Percentiles rank a stretch among this genome's conserved stretches.
Evolutionary conservation across 805 yeast species (phyloP).

Genomic region (Candida lessepsii): DNA sequence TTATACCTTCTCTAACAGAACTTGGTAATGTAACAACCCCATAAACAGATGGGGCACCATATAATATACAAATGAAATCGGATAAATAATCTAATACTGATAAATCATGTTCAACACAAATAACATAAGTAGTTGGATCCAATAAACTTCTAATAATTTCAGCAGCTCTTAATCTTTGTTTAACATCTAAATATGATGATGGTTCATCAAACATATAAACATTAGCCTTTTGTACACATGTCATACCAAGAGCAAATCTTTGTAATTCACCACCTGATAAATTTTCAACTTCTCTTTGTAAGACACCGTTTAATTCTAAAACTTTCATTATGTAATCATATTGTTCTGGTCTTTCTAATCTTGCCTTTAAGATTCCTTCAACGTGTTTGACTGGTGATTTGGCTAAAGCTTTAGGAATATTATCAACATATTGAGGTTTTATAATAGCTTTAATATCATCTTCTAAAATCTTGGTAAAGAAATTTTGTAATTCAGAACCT

Average conservation of each 20-base stretch:
- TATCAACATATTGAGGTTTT: slow-evolving; percentile 98
- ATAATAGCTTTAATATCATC: slow-evolving; percentile 95
- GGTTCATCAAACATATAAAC: slow-evolving; percentile 99
- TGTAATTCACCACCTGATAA: slow-evolving; percentile 98
- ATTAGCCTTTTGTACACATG: slow-evolving; percentile 90
- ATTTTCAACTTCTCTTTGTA: slow-evolving; percentile 84
- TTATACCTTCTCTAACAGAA: slow-evolving; percentile 98
- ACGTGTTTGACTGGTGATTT: slow-evolving; percentile 87
- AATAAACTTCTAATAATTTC: slow-evolving; percentile 85
- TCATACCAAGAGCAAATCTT: slow-evolving; percentile 96
- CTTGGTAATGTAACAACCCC: slow-evolving; percentile 98
- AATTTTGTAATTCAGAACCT: slow-evolving; percentile 96
- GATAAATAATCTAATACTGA: slow-evolving; percentile 96
- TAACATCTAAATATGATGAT: slow-evolving; percentile 95
- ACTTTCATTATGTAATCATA: slow-evolving; percentile 64
- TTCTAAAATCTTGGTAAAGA: slow-evolving; percentile 89
- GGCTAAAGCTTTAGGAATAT: slow-evolving; percentile 88
- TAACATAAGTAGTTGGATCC: slow-evolving; percentile 75
- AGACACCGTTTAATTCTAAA: slow-evolving; percentile 72
- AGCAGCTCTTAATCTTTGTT: slow-evolving; percentile 98
- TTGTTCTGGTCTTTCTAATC: slow-evolving; percentile 67
- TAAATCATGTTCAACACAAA: slow-evolving; percentile 98
- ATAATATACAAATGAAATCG: slow-evolving; percentile 92
- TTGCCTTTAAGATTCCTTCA: slow-evolving; percentile 75
- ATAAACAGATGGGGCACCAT: slow-evolving; percentile 97